Base-by-base conservation (phyloP, 2,329 filamentous ascomycete species). In the Mariannaea sp. region DNA sequence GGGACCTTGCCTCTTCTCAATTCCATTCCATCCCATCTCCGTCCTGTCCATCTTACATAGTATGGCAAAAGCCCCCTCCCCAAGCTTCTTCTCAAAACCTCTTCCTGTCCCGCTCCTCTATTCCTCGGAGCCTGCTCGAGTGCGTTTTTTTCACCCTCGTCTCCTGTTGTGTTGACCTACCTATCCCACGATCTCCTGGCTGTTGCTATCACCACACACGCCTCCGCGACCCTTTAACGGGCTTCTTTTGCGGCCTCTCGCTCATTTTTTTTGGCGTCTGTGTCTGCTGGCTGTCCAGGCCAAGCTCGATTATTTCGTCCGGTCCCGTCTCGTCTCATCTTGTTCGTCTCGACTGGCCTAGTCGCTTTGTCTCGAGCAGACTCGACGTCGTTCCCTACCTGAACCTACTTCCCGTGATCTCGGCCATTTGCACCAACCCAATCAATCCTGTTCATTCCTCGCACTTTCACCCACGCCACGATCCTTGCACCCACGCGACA, bases 61-160 rank as follows among this genome's bases (percentile, higher is more conserved):
- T 22, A 51, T 52, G 48, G 48, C 29, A 44, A 47, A 35, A 36
- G 47, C 53, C 53, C 53, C 53, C n/a, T n/a, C 48, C 48, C 53
- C 53, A 44, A 26, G 30, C 42, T 56, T 30, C 29, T 20, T 27
- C 43, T 42, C 36, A 46, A 53, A n/a, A 20, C 41, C 43, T 43
- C 17, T 22, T 39, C 43, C 32, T 26, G 35, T 48, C 53, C 32
- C 42, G 38, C 53, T 52, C 42, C 53, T 56, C 43, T 48, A 48
- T 44, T 48, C 39, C 17, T 32, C 40, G 53, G 42, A 52, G 47
- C 36, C 20, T 14, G 14, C 42, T 32, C 43, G 41, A 56, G 48
- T 52, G 41, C 43, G 43, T 52, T 36, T 52, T n/a, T 56, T 27
- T 39, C 16, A 51, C 26, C 42, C 32, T 48, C 53, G 38, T 46